Evolutionary conservation across 768 basidiomycete genomes (phyloP), one percentile per base, ranked within the genome.

Genomic region (Leucocoprinus birnbaumii): DNA sequence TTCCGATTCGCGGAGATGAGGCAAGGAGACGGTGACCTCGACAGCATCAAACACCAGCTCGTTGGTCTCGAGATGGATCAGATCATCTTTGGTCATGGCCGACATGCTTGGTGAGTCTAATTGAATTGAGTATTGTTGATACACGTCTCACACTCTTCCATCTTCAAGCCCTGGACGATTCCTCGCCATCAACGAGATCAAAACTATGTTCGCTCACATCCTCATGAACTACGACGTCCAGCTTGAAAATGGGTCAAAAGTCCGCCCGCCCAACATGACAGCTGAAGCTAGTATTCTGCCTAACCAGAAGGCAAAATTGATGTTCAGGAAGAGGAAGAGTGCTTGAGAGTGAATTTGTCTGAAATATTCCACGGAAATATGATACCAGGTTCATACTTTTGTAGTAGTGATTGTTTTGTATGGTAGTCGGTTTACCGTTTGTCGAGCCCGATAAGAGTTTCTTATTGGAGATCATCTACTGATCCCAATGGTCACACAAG

Each of bases 201-300:
- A 80, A 53, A 57, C 66, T 0, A 73, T 80, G 66, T 58, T 80
- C 43, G 75, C 76, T 0, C 67, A 77, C 37, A 57, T 77, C 25
- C 53, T 80, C 14, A 16, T 65, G 52, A 66, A 67, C 46, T 75
- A 71, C 58, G 74, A 74, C 55, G 58, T 76, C 24, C 72, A 72
- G 59, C 57, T 71, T 10, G 47, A 55, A 16, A 35, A 38, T 38
- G 44, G 49, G 22, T 53, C 56, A 2, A 42, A 25, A 45, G 37
- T 45, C 11, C 50, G 56, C 13, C 56, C 46, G 3, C 10, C 18
- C n/a, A 51, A 40, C 13, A n/a, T 51, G 3, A 11, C 1, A 2
- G 9, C 43, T 16, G 48, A 53, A 48, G 18, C 16, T 3, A 24
- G 9, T 7, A 25, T 13, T 6, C 1, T 47, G 1, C 56, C 54